Conservation (phyloP, 768 basidiomycete genomes). For the Chiua virens region DNA sequence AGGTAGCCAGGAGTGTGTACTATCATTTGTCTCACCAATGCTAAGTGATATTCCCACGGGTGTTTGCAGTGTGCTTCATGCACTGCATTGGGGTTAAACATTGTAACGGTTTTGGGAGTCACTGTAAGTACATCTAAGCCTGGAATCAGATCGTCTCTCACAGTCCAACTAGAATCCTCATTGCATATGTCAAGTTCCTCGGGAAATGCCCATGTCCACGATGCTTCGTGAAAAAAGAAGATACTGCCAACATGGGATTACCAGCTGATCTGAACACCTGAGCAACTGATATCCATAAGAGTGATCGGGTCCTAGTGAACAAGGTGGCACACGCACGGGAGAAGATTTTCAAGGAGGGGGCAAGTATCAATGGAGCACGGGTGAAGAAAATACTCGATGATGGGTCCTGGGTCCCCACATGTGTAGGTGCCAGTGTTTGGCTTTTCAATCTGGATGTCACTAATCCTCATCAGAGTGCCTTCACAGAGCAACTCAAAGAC, state of each 20-base stretch:
- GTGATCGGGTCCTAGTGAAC: too few relatives aligned
- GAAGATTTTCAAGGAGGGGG: slow-evolving; percentile 6
- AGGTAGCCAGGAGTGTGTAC: too few relatives aligned
- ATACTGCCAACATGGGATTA: background rate
- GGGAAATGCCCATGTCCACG: background rate
- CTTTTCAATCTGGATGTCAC: background rate
- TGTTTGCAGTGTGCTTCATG: too few relatives aligned
- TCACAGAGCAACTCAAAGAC: slow-evolving; percentile 20
- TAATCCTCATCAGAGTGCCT: slow-evolving; percentile 36
- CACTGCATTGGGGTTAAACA: too few relatives aligned
- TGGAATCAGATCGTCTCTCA: too few relatives aligned
- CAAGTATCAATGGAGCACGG: background rate
- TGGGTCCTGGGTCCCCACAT: slow-evolving; percentile 14
- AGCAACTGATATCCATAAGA: background rate
- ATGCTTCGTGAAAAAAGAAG: background rate
- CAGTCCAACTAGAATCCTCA: background rate
- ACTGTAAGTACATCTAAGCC: too few relatives aligned
- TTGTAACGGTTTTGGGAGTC: too few relatives aligned
- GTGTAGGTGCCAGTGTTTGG: background rate
- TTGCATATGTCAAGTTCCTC: slow-evolving; percentile 7
- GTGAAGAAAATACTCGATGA: slow-evolving; percentile 3
- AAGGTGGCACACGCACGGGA: background rate
- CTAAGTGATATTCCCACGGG: too few relatives aligned
- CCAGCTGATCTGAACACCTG: background rate
- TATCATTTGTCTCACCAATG: too few relatives aligned